Conservation (phyloP, 2,329 filamentous ascomycete species). For the Penicillium sp. region DNA sequence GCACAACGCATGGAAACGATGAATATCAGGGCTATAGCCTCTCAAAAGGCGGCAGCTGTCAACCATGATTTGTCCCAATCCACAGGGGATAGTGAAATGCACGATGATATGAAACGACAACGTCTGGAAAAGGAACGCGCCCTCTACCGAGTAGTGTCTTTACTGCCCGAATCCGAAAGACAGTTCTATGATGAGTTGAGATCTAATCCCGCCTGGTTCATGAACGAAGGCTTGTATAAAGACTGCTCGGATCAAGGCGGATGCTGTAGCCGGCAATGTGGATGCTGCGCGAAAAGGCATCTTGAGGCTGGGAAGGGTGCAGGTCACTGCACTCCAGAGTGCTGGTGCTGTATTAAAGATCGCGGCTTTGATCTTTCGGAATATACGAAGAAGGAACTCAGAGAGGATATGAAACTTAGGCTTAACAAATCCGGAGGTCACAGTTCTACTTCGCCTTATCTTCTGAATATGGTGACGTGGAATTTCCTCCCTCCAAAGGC, state of each 20-base stretch:
- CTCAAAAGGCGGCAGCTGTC: not conserved
- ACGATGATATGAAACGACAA: not conserved
- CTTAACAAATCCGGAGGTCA: not conserved
- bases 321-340: constrained; percentile 14
- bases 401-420: not conserved
- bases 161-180: too few species aligned
- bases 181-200: not conserved
- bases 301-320: not conserved
- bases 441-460: not conserved
- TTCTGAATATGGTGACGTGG: not conserved
- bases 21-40: not conserved
- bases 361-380: constrained; percentile 3
- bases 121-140: not conserved
- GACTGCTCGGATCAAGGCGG: constrained; percentile 10
- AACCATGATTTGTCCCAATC: not conserved
- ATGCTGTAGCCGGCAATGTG: constrained; percentile 15
- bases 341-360: constrained; percentile 8
- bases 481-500: not conserved
- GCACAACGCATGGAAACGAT: not conserved
- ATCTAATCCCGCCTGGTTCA: constrained; percentile 2
- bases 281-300: constrained; percentile 8
- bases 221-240: constrained; percentile 10
- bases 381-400: not conserved
- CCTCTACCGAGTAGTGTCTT: not conserved
- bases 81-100: not conserved